Percentiles rank a stretch among this genome's conserved stretches.
phyloP scores from a whole-genome alignment of 1,284 basidiomycete species.

The Boletellus sp. region DNA sequence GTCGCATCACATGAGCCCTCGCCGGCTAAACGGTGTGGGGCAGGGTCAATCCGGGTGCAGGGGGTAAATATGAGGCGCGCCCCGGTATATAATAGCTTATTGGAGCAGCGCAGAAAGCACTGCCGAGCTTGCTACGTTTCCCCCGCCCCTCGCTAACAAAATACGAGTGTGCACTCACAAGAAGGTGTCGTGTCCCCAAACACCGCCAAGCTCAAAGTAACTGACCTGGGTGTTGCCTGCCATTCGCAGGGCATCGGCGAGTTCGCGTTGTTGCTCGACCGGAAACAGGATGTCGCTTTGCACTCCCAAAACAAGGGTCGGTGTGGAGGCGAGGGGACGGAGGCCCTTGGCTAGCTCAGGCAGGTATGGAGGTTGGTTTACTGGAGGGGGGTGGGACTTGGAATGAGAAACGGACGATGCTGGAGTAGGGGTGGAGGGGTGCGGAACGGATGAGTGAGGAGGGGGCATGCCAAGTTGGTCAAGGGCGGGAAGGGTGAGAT shows the following conservation, averaged over 20 bases:
- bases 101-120: background rate
- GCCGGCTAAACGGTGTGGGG: background rate
- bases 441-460: constrained; percentile 29
- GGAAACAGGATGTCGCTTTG: constrained; percentile 97
- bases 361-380: constrained; percentile 72
- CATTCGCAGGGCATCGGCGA: constrained; percentile 89
- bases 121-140: background rate
- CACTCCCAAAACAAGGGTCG: constrained; percentile 88
- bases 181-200: constrained; percentile 98
- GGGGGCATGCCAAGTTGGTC: constrained; percentile 55
- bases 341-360: constrained; percentile 83
- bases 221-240: constrained; percentile 85
- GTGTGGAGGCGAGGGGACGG: constrained; percentile 70
- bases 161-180: constrained; percentile 44
- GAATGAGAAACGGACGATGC: constrained; percentile 51
- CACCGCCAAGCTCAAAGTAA: constrained; percentile 96
- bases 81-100: constrained; percentile 7
- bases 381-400: constrained; percentile 66
- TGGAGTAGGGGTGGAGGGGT: constrained; percentile 21
- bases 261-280: constrained; percentile 94
- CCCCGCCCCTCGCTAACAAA: background rate
- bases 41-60: constrained; percentile 11
- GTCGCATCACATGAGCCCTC: background rate
- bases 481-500: constrained; percentile 84
- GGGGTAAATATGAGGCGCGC: background rate